A percentile compares a stretch with the other conserved stretches of the same genome.
Evolutionary conservation across 164 flowering plant species (phyloP).

Genomic region (Pachysandra terminalis): DNA sequence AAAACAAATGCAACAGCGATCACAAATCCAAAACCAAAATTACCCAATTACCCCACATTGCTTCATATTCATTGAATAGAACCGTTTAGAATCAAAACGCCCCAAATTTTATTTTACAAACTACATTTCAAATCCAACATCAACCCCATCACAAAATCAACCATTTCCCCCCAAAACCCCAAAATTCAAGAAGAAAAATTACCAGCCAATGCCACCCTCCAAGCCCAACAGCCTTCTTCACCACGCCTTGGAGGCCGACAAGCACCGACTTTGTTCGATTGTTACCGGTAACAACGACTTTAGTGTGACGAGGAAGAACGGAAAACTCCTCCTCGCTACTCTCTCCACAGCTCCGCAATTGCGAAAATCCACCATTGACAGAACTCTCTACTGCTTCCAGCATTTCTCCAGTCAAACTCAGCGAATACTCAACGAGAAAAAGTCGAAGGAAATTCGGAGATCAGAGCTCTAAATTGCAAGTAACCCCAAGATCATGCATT

Average conservation of each 20-base stretch:
- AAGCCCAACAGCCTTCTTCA: constrained; percentile 87
- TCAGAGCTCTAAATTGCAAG: constrained; percentile 21
- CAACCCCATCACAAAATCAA: constrained; percentile 8
- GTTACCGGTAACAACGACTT: constrained; percentile 83
- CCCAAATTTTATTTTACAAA: constrained; percentile 7
- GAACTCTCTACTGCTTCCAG: constrained; percentile 55
- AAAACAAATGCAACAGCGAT: background rate
- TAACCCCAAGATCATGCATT: constrained; percentile 41
- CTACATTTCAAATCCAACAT: constrained; percentile 3
- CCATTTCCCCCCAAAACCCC: background rate
- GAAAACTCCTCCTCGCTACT: constrained; percentile 82
- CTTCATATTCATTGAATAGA: constrained; percentile 8
- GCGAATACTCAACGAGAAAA: constrained; percentile 3
- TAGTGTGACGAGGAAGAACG: constrained; percentile 80
- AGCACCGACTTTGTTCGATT: constrained; percentile 85
- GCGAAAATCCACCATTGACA: constrained; percentile 51
- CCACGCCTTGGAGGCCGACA: constrained; percentile 83
- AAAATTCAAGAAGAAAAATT: constrained; percentile 17
- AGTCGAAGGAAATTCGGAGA: constrained; percentile 4
- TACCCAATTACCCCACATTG: constrained; percentile 24
- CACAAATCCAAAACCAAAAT: background rate
- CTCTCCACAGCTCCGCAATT: constrained; percentile 65
- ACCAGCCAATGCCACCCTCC: constrained; percentile 99
- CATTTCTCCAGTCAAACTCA: constrained; percentile 28
- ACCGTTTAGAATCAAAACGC: too few species aligned